These are phyloP conservation scores for Talaromyces rugulosus DNA, from an alignment of 2,329 filamentous ascomycete species.

Conservation along the genomic window DNA sequence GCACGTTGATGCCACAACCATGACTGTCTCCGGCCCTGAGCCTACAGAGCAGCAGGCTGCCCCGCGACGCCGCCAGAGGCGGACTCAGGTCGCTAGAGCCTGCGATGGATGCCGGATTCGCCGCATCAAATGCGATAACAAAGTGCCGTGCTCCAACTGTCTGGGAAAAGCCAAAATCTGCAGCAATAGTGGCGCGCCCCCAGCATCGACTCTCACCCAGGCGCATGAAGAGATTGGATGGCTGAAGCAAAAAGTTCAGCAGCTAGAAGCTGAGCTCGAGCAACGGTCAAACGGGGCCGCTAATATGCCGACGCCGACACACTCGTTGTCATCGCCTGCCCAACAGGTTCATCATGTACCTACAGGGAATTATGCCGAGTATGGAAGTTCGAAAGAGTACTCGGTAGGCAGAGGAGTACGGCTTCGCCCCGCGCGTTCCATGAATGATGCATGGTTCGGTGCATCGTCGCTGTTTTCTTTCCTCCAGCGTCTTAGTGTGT, in stretches of 20 bases:
- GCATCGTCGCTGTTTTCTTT: conserved; percentile 6
- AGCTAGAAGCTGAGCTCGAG: conserved; percentile 6
- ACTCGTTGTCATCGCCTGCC: background rate
- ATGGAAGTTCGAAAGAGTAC: background rate
- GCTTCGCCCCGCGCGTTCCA: conserved; percentile 1
- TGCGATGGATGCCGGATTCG: conserved; percentile 10
- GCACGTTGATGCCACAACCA: background rate
- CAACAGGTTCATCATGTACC: background rate
- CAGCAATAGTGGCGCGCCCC: background rate
- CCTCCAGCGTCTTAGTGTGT: background rate
- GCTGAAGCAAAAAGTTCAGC: conserved; percentile 9
- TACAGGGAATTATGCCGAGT: background rate
- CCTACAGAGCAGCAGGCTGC: background rate
- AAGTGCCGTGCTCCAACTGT: conserved; percentile 8
- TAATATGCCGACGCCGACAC: background rate
- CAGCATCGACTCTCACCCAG: background rate
- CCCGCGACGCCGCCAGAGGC: background rate
- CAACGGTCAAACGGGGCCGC: background rate
- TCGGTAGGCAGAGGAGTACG: background rate
- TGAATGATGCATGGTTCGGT: conserved; percentile 8
- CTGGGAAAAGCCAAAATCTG: background rate
- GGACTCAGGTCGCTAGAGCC: conserved; percentile 10
- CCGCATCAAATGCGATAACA: conserved; percentile 12
- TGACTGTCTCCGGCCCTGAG: background rate
- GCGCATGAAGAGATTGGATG: background rate